Base-by-base conservation (phyloP, 129 eudicot species). In the Escallonia herrerae region DNA sequence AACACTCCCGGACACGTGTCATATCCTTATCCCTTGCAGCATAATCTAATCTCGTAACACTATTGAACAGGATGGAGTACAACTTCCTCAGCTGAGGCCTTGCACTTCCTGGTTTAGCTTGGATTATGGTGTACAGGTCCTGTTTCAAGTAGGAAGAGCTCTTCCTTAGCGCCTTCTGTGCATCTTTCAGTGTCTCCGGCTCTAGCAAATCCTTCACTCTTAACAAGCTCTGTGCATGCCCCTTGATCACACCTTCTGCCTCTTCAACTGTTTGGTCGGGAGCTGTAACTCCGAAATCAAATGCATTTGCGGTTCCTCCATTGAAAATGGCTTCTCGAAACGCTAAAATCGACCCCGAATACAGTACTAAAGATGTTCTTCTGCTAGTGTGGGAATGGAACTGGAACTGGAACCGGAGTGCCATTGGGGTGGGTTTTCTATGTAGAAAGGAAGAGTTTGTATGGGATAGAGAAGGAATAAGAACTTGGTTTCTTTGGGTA, bases 211-310 rank as follows among this genome's bases (percentile, higher is more conserved):
- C 82, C 75, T 90, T 90, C 61, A 90, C 88, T 56, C 72, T 72
- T 37, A 86, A 55, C 58, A 86, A 33, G 15, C 78, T 59, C 33
- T 54, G 75, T 15, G 97, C 88, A 52, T 86, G 90, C 64, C 40
- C 65, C 73, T 68, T 68, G 46, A 90, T 79, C 64, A 65, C 87
- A 4, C 47, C 62, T 66, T 81, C 79, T 0, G 97, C 95, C 61
- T 90, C 88, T 68, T 90, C 97, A 7, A 81, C 49, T 7, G 95
- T 90, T 49, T 90, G 97, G 71, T 81, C 97, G 3, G 95, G 97
- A 67, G 69, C 80, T 5, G 97, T 90, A 76, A 86, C 63, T 66
- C 86, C 54, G 43, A 86, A 79, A 58, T 90, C 95, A 9, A 78
- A 56, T 52, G 78, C 81, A 33, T 60, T 54, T 13, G 72, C 76